A percentile compares a stretch with the other conserved stretches of the same genome.
Evolutionary conservation across 352 stramenopile species (phyloP).

Genomic region (Globisporangium solare): DNA sequence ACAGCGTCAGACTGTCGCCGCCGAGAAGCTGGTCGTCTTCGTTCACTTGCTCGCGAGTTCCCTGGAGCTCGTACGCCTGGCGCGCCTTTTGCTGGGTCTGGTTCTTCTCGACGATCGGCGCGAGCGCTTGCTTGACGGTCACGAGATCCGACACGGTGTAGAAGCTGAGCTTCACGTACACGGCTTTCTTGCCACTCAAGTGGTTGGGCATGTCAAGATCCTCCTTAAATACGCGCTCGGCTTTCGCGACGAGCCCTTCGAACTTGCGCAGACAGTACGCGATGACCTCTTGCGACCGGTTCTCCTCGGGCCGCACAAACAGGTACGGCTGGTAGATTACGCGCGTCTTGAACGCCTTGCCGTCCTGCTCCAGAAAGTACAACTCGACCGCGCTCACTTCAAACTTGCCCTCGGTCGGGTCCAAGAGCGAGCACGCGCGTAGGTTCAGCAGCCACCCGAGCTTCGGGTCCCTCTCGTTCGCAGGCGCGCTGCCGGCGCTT

Average conservation of each 20-base stretch:
- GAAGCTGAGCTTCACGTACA: constrained; percentile 91
- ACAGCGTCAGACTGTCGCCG: constrained; percentile 11
- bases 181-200: constrained; percentile 76
- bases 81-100: constrained; percentile 49
- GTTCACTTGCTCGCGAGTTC: constrained; percentile 25
- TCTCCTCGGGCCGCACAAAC: constrained; percentile 82
- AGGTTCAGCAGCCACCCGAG: constrained; percentile 78
- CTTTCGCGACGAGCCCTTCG: constrained; percentile 77
- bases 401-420: constrained; percentile 49
- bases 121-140: constrained; percentile 55
- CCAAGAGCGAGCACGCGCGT: constrained; percentile 48
- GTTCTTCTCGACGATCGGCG: constrained; percentile 61
- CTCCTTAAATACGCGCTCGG: constrained; percentile 74
- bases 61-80: constrained; percentile 71
- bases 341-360: constrained; percentile 94
- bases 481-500: neutral
- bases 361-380: constrained; percentile 95
- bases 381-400: constrained; percentile 92
- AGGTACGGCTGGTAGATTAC: constrained; percentile 97
- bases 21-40: constrained; percentile 43
- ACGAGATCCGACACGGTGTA: constrained; percentile 71
- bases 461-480: constrained; percentile 18
- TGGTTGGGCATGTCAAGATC: constrained; percentile 91
- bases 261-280: constrained; percentile 83
- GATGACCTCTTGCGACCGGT: constrained; percentile 66